Base-by-base conservation (phyloP, 163 green algal genomes). In the Chlamydomonas reinhardtii region DNA sequence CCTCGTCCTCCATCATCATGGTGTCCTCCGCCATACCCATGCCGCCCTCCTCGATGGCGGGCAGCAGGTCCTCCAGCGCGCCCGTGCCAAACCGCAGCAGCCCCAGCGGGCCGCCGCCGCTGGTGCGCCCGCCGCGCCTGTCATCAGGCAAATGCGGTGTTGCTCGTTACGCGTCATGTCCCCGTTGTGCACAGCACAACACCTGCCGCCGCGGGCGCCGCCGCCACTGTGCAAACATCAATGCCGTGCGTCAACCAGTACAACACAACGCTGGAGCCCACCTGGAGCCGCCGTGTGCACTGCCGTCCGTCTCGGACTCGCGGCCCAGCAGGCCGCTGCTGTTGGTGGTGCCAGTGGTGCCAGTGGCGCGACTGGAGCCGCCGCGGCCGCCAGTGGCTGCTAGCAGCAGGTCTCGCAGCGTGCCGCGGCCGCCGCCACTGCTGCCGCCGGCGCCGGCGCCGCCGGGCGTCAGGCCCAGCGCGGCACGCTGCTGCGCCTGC, bases 61-160 rank as follows among this genome's bases (percentile, higher is more conserved):
- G 81, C 35, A 87, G 59, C 56, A 87, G 71, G 81, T 87, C 81
- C 71, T 81, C 81, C 59, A 87, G 71, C 35, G 71, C 35, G 29
- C 81, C 81, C 12, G 19, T 68, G 69, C 79, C 79, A 22, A 62
- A 69, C 20, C 31, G 22, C 6, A 56, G 27, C 48, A 66, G 73
- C 1, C 48, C 69, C 29, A 37, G 17, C 71, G 25, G 39, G 4
- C 31, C 37, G 37, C 71, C 39, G 27, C 25, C 27, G 39, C 37
- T 43, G 37, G 1, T 24, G 66, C 66, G 31, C 66, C 31, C 66
- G 27, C 37, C 72, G 72, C 72, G 37, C 71, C 69, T 74, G 69
- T 22, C 29, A 25, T 48, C 39, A 72, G n/a, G n/a, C n/a, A n/a
- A n/a, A n/a, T n/a, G n/a, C n/a, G n/a, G n/a, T n/a, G n/a, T n/a